Evolutionary conservation across 768 basidiomycete species (phyloP), one percentile per base, ranked within the genome.

Genomic region (Suillus decipiens): DNA sequence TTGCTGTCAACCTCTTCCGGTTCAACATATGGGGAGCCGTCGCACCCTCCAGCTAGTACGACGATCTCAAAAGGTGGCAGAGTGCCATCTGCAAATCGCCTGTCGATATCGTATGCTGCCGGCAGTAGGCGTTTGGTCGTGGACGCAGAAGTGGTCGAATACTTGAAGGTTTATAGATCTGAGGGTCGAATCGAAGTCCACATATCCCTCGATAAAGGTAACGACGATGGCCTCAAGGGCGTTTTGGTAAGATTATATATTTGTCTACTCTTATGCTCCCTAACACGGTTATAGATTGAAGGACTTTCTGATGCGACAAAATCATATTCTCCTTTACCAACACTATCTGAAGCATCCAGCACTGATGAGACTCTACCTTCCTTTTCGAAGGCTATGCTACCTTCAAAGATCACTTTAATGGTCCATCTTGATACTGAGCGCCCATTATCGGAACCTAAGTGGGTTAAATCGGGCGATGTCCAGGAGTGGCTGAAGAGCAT

Each of bases 21-120:
- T 15, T 79, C 72, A 51, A 76, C 83, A 5, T 80, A 80, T 65
- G 84, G 82, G 62, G 86, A 86, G 50, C 63, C 75, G 12, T 77
- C 77, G 0, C 72, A 78, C 34, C 73, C 76, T n/a, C 76, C 72
- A 56, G 55, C 22, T 3, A 64, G 71, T 54, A 58, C 50, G 24
- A 43, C 60, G 36, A 59, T 61, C 39, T 60, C 67, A 12, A 84
- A 82, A 66, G 69, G 74, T 22, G 76, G 74, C 15, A 81, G 78
- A 66, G 78, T 80, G 0, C 89, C 91, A 10, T 92, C 91, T 47
- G 88, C 90, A 36, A 93, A 93, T 68, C 86, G 92, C 19, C 77
- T 99, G n/a, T 97, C 96, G 9, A 95, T 99, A 73, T 91, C 96
- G 0, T 99, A 97, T 76, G 94, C 95, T 61, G 89, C 89, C 50